A percentile compares a stretch with the other conserved stretches of the same genome.
These are phyloP conservation scores for Phaeosphaeriaceae sp. DNA, from an alignment of 2,329 filamentous ascomycete genomes.

Conservation along the genomic window DNA sequence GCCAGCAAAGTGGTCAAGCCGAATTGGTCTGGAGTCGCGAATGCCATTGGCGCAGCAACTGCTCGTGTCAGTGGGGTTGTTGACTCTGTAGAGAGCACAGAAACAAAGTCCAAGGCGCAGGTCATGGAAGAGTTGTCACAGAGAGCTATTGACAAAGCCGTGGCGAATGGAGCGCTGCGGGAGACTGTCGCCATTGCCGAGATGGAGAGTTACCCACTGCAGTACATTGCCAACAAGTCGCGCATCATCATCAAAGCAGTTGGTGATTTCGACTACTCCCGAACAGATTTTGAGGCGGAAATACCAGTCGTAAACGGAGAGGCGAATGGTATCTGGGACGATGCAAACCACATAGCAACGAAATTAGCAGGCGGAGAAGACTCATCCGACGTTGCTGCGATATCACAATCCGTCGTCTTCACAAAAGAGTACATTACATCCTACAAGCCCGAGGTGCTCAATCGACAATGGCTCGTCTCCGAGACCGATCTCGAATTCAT, in stretches of 20 bases:
- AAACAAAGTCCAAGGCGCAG: conserved; percentile 38
- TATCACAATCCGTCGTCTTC: not conserved
- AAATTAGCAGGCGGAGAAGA: not conserved
- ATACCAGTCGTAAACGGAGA: not conserved
- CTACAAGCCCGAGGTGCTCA: not conserved
- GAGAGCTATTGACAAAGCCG: conserved; percentile 4
- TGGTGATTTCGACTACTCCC: not conserved
- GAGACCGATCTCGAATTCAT: not conserved
- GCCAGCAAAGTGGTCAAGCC: conserved; percentile 61
- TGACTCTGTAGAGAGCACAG: conserved; percentile 56
- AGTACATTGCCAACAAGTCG: conserved; percentile 3
- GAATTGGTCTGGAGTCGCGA: conserved; percentile 62
- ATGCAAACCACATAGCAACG: not conserved
- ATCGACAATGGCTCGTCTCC: not conserved
- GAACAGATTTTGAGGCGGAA: too few species aligned
- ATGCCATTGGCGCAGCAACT: conserved; percentile 67
- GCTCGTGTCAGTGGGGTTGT: conserved; percentile 62
- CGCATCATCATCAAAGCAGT: conserved; percentile 4
- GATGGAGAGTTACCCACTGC: conserved; percentile 4
- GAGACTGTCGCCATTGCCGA: conserved; percentile 1
- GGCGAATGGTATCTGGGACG: not conserved
- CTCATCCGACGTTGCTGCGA: not conserved
- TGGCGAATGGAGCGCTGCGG: conserved; percentile 1
- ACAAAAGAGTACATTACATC: not conserved
- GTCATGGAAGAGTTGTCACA: not conserved